Evolutionary conservation across 192 early-diverging fungal species (phyloP), one percentile per base, ranked within the genome.

Genomic region (Funneliformis mosseae): DNA sequence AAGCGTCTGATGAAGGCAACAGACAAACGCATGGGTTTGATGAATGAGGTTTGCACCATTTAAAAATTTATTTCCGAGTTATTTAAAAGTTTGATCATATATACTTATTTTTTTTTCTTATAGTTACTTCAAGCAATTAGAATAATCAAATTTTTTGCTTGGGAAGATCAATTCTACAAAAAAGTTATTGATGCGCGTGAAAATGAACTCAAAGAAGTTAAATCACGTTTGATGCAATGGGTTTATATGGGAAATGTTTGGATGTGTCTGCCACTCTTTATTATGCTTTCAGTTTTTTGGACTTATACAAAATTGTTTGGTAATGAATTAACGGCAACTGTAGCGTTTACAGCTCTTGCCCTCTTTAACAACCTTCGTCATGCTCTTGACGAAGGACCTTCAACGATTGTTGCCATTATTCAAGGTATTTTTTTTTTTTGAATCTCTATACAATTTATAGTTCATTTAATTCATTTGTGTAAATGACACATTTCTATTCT

Each of bases 111-210:
- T 76, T 59, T 60, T 61, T 39, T 14, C 28, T 33, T 69, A 78
- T 46, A 78, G 77, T 55, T 78, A n/a, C 86, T 97, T 63, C 88
- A 92, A 80, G 96, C 95, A 50, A 97, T 99, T 59, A 90, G 95
- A 25, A 94, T 98, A 33, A 92, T 99, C 75, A 99, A 99, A 83
- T 91, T 98, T 76, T 95, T 95, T 86, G 94, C 92, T 39, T 96
- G 95, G 95, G 92, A 95, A 84, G 76, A 87, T 59, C 86, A 89
- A 69, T 96, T 98, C 80, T 81, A 91, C 60, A 85, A 89, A 38
- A 88, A 90, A 55, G 88, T 98, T 16, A 85, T 89, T 5, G 87
- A 83, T 16, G 88, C 91, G 28, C 89, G 93, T 43, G 85, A 90
- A n/a, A 84, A 83, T n/a, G 93, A 95, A 84, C 82, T 95, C 23